Percentiles rank a stretch among this genome's conserved stretches.
These are phyloP conservation scores for Fraxinus sp. DNA, from an alignment of 305 asterid species.

Conservation along the genomic window DNA sequence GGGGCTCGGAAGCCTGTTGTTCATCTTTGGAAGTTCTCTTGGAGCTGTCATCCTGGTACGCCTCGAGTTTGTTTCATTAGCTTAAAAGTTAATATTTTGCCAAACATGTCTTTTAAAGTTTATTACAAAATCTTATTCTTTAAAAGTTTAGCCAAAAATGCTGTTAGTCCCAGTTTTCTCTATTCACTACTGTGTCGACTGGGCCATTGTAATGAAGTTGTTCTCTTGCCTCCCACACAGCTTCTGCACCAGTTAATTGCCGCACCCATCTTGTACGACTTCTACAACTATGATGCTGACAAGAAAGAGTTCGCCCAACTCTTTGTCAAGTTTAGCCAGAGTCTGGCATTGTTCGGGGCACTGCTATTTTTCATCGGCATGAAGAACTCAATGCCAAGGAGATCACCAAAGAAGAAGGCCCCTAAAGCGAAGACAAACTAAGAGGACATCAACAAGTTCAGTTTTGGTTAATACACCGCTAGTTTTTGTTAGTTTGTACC, in stretches of 20 bases:
- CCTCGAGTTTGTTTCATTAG: not conserved
- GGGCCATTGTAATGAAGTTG: slow-evolving; percentile 5
- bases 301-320: slow-evolving; percentile 62
- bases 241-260: slow-evolving; percentile 67
- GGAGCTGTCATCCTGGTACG: slow-evolving; percentile 77
- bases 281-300: slow-evolving; percentile 84
- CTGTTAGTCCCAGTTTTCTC: not conserved
- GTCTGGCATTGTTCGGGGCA: slow-evolving; percentile 74
- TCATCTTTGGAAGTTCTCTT: slow-evolving; percentile 67
- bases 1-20: slow-evolving; percentile 75
- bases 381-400: slow-evolving; percentile 75
- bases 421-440: slow-evolving; percentile 63
- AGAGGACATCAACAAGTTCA: slow-evolving; percentile 28
- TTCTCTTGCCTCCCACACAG: slow-evolving; percentile 32
- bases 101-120: not conserved
- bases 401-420: slow-evolving; percentile 67
- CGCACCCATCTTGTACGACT: slow-evolving; percentile 74
- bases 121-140: not conserved
- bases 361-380: slow-evolving; percentile 77
- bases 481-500: slow-evolving; percentile 28
- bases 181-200: not conserved
- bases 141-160: not conserved
- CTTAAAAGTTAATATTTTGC: not conserved
- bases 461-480: slow-evolving; percentile 25
- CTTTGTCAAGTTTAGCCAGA: slow-evolving; percentile 67